Conservation (phyloP, 306 rosid species). For the Begonia masoniana region DNA sequence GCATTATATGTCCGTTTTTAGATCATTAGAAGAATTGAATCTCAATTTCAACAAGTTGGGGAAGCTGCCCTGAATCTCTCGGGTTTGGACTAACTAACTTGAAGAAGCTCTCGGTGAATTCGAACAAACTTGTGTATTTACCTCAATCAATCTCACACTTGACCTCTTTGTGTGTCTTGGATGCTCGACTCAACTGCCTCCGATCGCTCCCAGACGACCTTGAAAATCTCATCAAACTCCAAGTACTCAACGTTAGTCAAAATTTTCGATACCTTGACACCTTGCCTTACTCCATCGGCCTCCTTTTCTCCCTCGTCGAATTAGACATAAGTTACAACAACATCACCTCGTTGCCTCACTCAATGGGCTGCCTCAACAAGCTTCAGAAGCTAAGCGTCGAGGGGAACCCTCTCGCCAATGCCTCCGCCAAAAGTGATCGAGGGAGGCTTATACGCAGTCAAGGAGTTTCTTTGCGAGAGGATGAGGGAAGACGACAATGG, state of each 20-base stretch:
- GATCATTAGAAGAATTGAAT: conserved; percentile 66
- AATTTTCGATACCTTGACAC: conserved; percentile 62
- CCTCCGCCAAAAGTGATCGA: conserved; percentile 53
- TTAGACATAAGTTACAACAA: conserved; percentile 72
- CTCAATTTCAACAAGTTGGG: conserved; percentile 76
- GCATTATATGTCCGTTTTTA: not conserved
- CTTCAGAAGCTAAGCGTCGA: conserved; percentile 53
- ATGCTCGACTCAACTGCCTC: conserved; percentile 74
- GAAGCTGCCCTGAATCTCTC: conserved; percentile 43
- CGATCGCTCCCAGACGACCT: conserved; percentile 53
- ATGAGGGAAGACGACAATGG: conserved; percentile 27
- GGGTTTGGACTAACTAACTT: conserved; percentile 52
- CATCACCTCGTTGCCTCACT: conserved; percentile 44
- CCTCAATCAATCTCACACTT: conserved; percentile 56
- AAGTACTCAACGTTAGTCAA: conserved; percentile 70
- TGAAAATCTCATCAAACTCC: conserved; percentile 72
- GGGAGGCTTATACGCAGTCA: conserved; percentile 48
- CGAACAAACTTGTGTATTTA: conserved; percentile 51
- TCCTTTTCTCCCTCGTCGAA: conserved; percentile 59
- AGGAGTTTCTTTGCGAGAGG: conserved; percentile 46
- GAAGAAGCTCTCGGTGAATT: conserved; percentile 61
- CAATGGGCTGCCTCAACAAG: conserved; percentile 60
- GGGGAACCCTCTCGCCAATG: conserved; percentile 61
- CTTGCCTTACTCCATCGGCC: conserved; percentile 70
- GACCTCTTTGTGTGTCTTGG: conserved; percentile 37